Conservation (phyloP, 768 basidiomycete species). For the Suillus bovinus region DNA sequence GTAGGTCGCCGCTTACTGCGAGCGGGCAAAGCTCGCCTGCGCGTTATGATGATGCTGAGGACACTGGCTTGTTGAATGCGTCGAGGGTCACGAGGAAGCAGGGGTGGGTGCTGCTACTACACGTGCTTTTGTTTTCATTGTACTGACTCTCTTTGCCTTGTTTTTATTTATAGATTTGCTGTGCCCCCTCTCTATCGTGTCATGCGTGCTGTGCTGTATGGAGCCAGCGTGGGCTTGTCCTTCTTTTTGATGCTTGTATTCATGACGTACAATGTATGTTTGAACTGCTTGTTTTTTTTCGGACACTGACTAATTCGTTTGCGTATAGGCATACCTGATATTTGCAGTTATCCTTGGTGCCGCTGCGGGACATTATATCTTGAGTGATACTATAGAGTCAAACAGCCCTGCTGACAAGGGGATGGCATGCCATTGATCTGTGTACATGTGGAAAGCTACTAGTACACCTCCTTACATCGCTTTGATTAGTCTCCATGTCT, state of each 20-base stretch:
- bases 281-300: not conserved
- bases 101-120: conserved; percentile 43
- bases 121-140: not conserved
- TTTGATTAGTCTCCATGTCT: not conserved
- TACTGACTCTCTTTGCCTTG: not conserved
- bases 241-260: conserved; percentile 95
- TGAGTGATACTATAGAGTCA: conserved; percentile 62
- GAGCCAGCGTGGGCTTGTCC: conserved; percentile 70
- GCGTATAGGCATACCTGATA: conserved; percentile 78
- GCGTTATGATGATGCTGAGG: conserved; percentile 41
- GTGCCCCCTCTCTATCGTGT: conserved; percentile 52
- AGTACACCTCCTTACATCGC: not conserved
- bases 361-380: conserved; percentile 79
- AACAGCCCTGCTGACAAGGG: conserved; percentile 54
- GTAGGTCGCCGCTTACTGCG: conserved; percentile 43
- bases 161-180: conserved; percentile 40
- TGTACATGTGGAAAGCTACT: not conserved
- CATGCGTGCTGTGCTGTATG: conserved; percentile 70
- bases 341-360: conserved; percentile 80
- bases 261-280: conserved; percentile 93
- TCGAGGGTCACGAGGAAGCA: conserved; percentile 36
- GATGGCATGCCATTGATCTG: conserved; percentile 73
- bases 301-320: conserved; percentile 2
- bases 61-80: conserved; percentile 54
- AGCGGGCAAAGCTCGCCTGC: conserved; percentile 45